These are phyloP conservation scores for Emmonsiellopsis sp. DNA, from an alignment of 2,329 filamentous ascomycete species.

Conservation along the genomic window DNA sequence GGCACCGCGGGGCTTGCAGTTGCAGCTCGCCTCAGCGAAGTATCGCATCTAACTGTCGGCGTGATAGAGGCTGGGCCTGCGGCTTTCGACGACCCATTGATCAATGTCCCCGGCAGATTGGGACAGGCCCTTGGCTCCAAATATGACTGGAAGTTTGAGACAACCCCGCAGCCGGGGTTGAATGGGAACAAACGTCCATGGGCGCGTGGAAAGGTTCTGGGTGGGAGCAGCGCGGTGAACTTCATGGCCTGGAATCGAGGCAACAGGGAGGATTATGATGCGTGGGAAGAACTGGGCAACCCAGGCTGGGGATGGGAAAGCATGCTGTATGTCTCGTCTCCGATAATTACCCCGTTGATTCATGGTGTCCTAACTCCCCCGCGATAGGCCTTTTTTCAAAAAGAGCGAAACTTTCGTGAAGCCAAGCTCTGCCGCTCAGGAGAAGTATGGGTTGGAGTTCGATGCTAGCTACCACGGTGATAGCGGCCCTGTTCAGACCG, in stretches of 20 bases:
- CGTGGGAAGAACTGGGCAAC: slow-evolving; percentile 25
- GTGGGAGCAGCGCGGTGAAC: slow-evolving; percentile 25
- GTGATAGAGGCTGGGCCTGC: slow-evolving; percentile 38
- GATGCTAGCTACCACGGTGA: slow-evolving; percentile 15
- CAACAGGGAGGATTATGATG: slow-evolving; percentile 21
- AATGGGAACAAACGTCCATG: slow-evolving; percentile 3
- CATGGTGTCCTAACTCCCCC: not conserved
- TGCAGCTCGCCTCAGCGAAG: slow-evolving; percentile 31
- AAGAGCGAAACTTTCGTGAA: slow-evolving; percentile 38
- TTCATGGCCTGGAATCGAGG: slow-evolving; percentile 22
- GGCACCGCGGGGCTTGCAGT: slow-evolving; percentile 20
- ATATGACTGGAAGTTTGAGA: slow-evolving; percentile 28
- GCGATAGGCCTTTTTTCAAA: slow-evolving; percentile 44
- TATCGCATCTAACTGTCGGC: slow-evolving; percentile 33
- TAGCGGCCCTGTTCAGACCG: slow-evolving; percentile 26
- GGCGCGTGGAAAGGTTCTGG: slow-evolving; percentile 22
- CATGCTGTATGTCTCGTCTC: slow-evolving; percentile 6
- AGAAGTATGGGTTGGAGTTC: slow-evolving; percentile 19
- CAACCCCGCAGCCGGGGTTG: slow-evolving; percentile 18
- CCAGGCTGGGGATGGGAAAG: slow-evolving; percentile 20
- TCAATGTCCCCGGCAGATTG: slow-evolving; percentile 17
- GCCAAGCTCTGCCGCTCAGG: slow-evolving; percentile 19
- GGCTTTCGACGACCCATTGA: slow-evolving; percentile 17
- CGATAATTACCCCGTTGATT: too few relatives aligned
- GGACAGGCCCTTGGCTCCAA: slow-evolving; percentile 9